A percentile compares a stretch with the other conserved stretches of the same genome.
These are phyloP conservation scores for Suhomyces wounanorum DNA, from an alignment of 1,139 yeast genomes.

Conservation along the genomic window DNA sequence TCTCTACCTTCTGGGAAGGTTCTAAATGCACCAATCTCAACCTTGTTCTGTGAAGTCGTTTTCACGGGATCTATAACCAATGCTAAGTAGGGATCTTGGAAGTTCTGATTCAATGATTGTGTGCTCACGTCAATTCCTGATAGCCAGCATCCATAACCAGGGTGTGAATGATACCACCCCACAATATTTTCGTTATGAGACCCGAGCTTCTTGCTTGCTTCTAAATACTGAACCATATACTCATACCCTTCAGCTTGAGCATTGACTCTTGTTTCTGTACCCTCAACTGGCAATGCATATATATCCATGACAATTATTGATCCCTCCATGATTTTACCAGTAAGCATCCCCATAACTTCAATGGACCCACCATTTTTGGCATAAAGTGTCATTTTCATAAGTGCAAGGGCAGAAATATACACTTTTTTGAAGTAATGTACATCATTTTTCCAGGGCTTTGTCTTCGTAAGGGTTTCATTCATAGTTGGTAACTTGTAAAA, in stretches of 20 bases:
- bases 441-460: constrained; percentile 45
- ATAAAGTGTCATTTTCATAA: constrained; percentile 78
- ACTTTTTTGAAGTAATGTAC: constrained; percentile 67
- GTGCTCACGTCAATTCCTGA: constrained; percentile 90
- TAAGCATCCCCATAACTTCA: constrained; percentile 94
- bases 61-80: constrained; percentile 84
- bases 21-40: constrained; percentile 91
- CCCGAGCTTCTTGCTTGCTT: constrained; percentile 55
- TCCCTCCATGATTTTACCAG: constrained; percentile 66
- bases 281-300: constrained; percentile 89
- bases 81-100: constrained; percentile 90
- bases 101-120: constrained; percentile 79
- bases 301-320: constrained; percentile 77
- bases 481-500: constrained; percentile 16
- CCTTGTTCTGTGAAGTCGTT: constrained; percentile 62
- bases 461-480: constrained; percentile 15
- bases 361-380: constrained; percentile 86
- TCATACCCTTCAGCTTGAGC: constrained; percentile 95
- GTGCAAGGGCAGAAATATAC: constrained; percentile 71
- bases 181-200: constrained; percentile 62
- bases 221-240: constrained; percentile 84
- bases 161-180: constrained; percentile 97
- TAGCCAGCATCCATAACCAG: constrained; percentile 95
- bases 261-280: constrained; percentile 93
- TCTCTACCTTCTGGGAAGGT: constrained; percentile 58